Evolutionary conservation across 345 rosid genomes (phyloP), one percentile per base, ranked within the genome.

Genomic region (Citrus trifoliata): DNA sequence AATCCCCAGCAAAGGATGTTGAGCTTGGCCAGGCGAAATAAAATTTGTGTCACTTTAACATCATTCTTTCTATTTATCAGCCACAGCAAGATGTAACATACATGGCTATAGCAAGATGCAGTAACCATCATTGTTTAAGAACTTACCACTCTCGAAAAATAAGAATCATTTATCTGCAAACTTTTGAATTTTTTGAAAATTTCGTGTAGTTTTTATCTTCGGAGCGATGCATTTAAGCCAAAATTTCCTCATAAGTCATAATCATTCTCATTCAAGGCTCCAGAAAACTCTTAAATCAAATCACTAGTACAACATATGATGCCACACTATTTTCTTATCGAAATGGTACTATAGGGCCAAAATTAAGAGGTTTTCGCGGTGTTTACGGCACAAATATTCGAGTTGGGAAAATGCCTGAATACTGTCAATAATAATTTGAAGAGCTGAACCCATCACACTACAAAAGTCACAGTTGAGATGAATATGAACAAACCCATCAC

Each of bases 21-120:
- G 85, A 76, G 75, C 67, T 79, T 30, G 85, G 82, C 48, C 69
- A 76, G 21, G 35, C 55, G 4, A 42, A 69, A 48, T 46, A 24
- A 13, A 25, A 30, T 24, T 60, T 10, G 10, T 60, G 0, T 25
- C 58, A 25, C 65, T 60, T 25, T n/a, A 60, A 60, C 32, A 60
- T n/a, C 10, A 2, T 28, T 63, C 22, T 63, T 27, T 63, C 8
- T 5, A 16, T 5, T 63, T 13, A 37, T 59, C 10, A n/a, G 28
- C 62, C 62, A 13, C 59, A 16, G n/a, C 14, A 42, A 46, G 58
- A 1, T 48, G 48, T 59, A 22, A 59, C 28, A 59, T n/a, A n/a
- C 24, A 56, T 6, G n/a, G 10, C n/a, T 22, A 56, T 22, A 22
- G 8, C 21, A 22, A 67, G 30, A 22, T 68, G 32, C 27, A 40